Base-by-base conservation (phyloP, 2,329 filamentous ascomycete species). In the Neonectria ditissima region DNA sequence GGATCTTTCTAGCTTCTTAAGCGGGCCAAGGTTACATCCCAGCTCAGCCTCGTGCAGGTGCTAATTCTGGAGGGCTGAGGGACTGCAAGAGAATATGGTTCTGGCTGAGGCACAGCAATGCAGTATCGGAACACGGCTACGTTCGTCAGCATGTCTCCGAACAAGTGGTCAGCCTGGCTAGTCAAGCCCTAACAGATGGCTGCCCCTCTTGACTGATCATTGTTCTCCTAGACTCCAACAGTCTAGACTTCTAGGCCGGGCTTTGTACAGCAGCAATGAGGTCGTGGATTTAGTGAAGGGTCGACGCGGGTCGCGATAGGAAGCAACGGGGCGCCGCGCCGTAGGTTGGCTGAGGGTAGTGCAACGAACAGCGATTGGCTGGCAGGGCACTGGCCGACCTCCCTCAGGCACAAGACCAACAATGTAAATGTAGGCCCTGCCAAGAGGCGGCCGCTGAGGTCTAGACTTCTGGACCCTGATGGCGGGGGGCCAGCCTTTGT, bases 371-470 rank as follows among this genome's bases (percentile, higher is more conserved):
- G 32, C 16, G 20, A 62, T 62, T 62, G 54, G 59, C 26, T 41
- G 30, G 30, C 14, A 53, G 14, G 30, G 34, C 32, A n/a, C 53
- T 65, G 45, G 39, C 22, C 43, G 43, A 22, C 61, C 56, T 58
- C 66, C 61, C 65, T 63, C 56, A 56, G 62, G 44, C 59, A 55
- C 55, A 44, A 51, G 37, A 47, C 62, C 60, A 52, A 47, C 52
- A 48, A 55, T 18, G 34, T 32, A 55, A 57, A 54, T 39, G 56
- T 30, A 53, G 57, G 59, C 55, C 66, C 58, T 66, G 66, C 55
- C 62, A 71, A 67, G 64, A 56, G 30, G 60, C 41, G 55, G 67
- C 58, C 62, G 55, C 57, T 62, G 30, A 11, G 47, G 59, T 65
- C 69, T 70, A 66, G 69, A 72, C 56, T 59, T 45, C 55, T 22